Percentiles rank a stretch among this genome's conserved stretches.
Evolutionary conservation across 768 basidiomycete genomes (phyloP).

Genomic region (Amanita pseudoporphyria): DNA sequence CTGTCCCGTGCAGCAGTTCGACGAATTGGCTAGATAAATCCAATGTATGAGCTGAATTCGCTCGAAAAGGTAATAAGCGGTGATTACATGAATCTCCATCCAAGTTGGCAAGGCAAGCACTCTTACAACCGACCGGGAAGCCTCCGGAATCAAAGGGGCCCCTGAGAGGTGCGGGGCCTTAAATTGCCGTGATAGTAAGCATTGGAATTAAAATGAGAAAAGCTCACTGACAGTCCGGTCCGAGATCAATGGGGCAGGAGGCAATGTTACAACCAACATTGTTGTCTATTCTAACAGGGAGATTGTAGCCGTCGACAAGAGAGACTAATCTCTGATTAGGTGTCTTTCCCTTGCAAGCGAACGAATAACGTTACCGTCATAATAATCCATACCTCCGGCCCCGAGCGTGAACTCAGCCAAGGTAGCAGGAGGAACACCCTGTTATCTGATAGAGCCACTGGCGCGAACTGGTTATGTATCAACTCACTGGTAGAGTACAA

Average conservation of each 20-base stretch:
- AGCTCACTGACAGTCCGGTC: slow-evolving; percentile 37
- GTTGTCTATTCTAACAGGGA: slow-evolving; percentile 51
- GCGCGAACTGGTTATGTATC: slow-evolving; percentile 12
- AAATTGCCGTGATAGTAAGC: neutral
- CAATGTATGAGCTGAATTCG: neutral
- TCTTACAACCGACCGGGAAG: slow-evolving; percentile 50
- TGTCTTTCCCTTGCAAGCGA: neutral
- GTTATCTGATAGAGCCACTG: slow-evolving; percentile 19
- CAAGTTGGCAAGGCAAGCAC: slow-evolving; percentile 40
- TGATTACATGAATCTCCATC: slow-evolving; percentile 29
- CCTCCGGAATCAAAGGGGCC: slow-evolving; percentile 47
- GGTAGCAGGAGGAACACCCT: slow-evolving; percentile 60
- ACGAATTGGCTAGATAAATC: slow-evolving; percentile 34
- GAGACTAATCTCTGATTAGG: slow-evolving; percentile 31
- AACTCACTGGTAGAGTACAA: neutral
- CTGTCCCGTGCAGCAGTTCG: slow-evolving; percentile 56
- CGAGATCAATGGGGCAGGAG: slow-evolving; percentile 53
- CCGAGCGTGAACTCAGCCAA: slow-evolving; percentile 62
- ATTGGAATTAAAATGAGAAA: neutral
- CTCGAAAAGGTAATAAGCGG: neutral
- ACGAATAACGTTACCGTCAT: slow-evolving; percentile 36
- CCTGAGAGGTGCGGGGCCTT: slow-evolving; percentile 40
- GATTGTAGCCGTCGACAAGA: slow-evolving; percentile 56
- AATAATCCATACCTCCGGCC: slow-evolving; percentile 38
- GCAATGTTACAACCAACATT: slow-evolving; percentile 44